Evolutionary conservation across 2,329 filamentous ascomycete species (phyloP).

Genomic region (Sordariomycetes sp.): DNA sequence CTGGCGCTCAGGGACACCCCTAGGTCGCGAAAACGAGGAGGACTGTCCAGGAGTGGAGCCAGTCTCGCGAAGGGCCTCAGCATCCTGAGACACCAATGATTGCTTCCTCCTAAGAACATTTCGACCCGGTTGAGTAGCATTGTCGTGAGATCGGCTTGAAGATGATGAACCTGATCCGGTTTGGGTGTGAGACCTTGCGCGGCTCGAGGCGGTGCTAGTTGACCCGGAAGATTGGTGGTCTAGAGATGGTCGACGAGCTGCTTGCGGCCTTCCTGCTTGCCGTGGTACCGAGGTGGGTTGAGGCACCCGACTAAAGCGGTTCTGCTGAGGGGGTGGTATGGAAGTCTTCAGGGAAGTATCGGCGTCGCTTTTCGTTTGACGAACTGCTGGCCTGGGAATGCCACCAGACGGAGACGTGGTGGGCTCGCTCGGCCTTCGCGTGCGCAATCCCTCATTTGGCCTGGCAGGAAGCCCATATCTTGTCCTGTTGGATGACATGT

Average conservation of each 20-base stretch:
- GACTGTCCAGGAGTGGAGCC: conserved; percentile 30
- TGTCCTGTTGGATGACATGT: conserved; percentile 32
- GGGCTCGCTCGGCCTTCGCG: conserved; percentile 17
- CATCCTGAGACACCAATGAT: conserved; percentile 32
- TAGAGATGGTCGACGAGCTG: conserved; percentile 12
- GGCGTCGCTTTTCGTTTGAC: conserved; percentile 10
- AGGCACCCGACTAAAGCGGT: conserved; percentile 12
- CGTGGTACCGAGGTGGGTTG: conserved; percentile 8
- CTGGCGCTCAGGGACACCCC: conserved; percentile 22
- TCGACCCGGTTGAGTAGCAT: conserved; percentile 21
- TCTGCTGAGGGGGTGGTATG: too few species aligned
- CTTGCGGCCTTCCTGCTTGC: conserved; percentile 1
- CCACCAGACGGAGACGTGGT: conserved; percentile 5
- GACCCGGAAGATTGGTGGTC: conserved; percentile 33
- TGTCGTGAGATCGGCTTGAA: conserved; percentile 22
- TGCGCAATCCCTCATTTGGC: conserved; percentile 24
- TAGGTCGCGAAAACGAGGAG: conserved; percentile 30
- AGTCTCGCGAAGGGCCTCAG: conserved; percentile 19
- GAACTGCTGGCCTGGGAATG: conserved; percentile 13
- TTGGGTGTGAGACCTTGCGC: conserved; percentile 19
- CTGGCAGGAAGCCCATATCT: conserved; percentile 29
- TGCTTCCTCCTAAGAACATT: conserved; percentile 41
- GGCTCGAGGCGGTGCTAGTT: conserved; percentile 20
- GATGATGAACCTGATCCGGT: conserved; percentile 22
- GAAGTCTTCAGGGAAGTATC: conserved; percentile 8